Conservation (phyloP, 192 early-diverging fungal genomes). For the Coemansia sp. region DNA sequence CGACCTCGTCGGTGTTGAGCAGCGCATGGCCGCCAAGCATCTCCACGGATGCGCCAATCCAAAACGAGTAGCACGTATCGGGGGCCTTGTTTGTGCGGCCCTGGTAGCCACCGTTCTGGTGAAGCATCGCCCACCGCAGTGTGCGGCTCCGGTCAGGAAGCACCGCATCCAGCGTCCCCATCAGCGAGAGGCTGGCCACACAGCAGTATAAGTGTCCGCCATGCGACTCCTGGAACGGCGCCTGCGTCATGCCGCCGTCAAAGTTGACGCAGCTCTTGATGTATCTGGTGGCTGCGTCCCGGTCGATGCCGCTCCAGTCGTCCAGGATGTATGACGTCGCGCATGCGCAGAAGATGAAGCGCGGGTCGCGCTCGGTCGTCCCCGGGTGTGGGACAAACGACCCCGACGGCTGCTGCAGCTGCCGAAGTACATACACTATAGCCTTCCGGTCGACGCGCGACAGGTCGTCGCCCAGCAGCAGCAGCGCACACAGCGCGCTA, state of each 20-base stretch:
- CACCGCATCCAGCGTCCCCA: constrained; percentile 59
- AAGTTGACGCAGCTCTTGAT: constrained; percentile 38
- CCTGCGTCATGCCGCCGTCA: constrained; percentile 72
- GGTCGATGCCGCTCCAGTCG: constrained; percentile 89
- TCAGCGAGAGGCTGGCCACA: constrained; percentile 73
- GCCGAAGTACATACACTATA: constrained; percentile 59
- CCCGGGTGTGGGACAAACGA: constrained; percentile 70
- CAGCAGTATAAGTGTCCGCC: constrained; percentile 90
- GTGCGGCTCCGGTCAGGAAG: constrained; percentile 56
- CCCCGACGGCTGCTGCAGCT: constrained; percentile 75
- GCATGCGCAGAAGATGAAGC: constrained; percentile 91
- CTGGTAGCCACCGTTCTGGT: constrained; percentile 86
- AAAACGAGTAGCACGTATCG: constrained; percentile 98
- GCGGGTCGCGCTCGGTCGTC: constrained; percentile 80
- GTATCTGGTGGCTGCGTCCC: constrained; percentile 40
- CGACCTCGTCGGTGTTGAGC: constrained; percentile 20
- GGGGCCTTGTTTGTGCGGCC: constrained; percentile 82
- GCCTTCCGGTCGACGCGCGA: constrained; percentile 72
- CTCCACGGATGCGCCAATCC: constrained; percentile 82
- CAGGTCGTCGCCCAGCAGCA: constrained; percentile 88
- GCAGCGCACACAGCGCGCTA: constrained; percentile 75
- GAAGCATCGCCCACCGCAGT: constrained; percentile 72
- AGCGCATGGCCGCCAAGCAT: constrained; percentile 49
- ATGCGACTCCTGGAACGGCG: constrained; percentile 79
- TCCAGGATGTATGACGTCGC: constrained; percentile 76